Evolutionary conservation across 2,329 filamentous ascomycete genomes (phyloP).

Genomic region (Arthrinium phaeospermum): DNA sequence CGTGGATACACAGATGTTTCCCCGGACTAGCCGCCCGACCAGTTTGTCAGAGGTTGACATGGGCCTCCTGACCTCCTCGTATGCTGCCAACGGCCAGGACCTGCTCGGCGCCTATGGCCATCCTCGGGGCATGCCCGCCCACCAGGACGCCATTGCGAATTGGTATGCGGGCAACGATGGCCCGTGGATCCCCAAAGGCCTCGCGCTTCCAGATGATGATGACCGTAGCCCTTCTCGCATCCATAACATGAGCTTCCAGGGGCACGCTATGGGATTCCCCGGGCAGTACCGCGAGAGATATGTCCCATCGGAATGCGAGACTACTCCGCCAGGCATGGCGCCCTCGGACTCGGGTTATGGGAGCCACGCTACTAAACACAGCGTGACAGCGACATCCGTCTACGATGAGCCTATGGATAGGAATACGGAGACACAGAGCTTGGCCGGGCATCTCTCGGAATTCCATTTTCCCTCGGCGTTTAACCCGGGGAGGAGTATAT

Average conservation of each 20-base stretch:
- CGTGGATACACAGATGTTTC: slow-evolving; percentile 29
- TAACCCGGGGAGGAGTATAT: neutral
- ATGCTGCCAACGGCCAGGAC: slow-evolving; percentile 10
- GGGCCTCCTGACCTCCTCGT: slow-evolving; percentile 18
- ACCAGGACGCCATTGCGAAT: slow-evolving; percentile 34
- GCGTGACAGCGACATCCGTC: slow-evolving; percentile 50
- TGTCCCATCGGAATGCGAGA: slow-evolving; percentile 48
- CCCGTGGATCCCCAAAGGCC: slow-evolving; percentile 49
- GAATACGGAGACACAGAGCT: slow-evolving; percentile 45
- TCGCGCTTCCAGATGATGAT: slow-evolving; percentile 38
- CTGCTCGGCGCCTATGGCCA: slow-evolving; percentile 12
- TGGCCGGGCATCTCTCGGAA: slow-evolving; percentile 43
- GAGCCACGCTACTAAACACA: slow-evolving; percentile 46
- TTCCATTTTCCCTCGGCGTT: slow-evolving; percentile 26
- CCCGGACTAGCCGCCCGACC: slow-evolving; percentile 26
- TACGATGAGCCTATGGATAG: slow-evolving; percentile 48
- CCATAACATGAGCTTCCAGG: slow-evolving; percentile 29
- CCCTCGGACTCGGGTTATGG: slow-evolving; percentile 56
- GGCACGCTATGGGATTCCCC: slow-evolving; percentile 35
- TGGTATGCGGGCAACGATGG: slow-evolving; percentile 48
- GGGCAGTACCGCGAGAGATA: slow-evolving; percentile 40
- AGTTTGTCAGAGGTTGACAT: slow-evolving; percentile 27
- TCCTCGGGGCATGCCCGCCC: neutral
- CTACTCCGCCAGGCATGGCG: slow-evolving; percentile 37
- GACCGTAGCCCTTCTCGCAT: slow-evolving; percentile 34